phyloP scores from a whole-genome alignment of 106 monocot genomes.

The Amphibolis antarctica region DNA sequence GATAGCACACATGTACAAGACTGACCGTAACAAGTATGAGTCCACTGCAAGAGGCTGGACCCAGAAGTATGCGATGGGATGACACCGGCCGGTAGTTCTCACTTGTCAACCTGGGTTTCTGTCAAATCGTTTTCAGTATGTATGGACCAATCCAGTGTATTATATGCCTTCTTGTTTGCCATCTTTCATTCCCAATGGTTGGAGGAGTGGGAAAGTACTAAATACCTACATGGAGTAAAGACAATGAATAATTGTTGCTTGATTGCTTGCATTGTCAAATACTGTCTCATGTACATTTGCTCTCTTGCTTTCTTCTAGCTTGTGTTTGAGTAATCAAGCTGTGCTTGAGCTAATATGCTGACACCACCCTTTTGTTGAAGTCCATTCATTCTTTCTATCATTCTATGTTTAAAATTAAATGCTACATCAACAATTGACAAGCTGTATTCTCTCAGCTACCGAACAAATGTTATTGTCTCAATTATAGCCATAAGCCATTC shows the following conservation, averaged over 20 bases:
- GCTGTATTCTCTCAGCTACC: no score
- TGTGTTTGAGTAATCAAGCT: background rate
- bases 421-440: no score
- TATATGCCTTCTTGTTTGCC: background rate
- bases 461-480: no score
- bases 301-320: background rate
- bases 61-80: conserved; percentile 40
- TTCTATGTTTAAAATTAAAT: no score
- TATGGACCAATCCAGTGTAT: background rate
- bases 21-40: conserved; percentile 29
- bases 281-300: background rate
- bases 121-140: background rate
- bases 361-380: no score
- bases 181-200: background rate
- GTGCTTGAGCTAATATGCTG: no score
- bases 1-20: conserved; percentile 41
- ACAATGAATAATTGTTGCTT: conserved; percentile 1
- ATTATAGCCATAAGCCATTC: no score
- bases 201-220: background rate
- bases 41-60: conserved; percentile 34
- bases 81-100: background rate
- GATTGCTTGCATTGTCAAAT: background rate
- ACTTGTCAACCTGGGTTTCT: background rate
- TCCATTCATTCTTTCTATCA: no score
- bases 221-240: background rate